Evolutionary conservation across 352 stramenopile species (phyloP).

Genomic region (Vaucheria bursata): DNA sequence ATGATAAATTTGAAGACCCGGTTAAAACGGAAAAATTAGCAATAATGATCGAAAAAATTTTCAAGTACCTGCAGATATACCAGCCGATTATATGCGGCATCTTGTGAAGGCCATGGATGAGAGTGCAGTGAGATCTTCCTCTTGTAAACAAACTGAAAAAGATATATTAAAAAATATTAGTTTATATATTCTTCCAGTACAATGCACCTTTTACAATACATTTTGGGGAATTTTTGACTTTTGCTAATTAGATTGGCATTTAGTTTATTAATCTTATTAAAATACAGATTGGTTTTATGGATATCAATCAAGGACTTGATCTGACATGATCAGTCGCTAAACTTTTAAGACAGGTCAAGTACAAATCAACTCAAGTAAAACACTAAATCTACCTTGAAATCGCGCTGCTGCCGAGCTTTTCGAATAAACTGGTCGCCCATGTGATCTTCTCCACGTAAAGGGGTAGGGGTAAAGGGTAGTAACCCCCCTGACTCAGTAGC

Average conservation of each 20-base stretch:
- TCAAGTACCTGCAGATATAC: conserved; percentile 42
- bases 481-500: conserved; percentile 45
- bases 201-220: no score
- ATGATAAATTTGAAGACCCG: not conserved
- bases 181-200: no score
- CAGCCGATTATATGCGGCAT: conserved; percentile 52
- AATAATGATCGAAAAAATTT: not conserved
- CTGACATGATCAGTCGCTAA: no score
- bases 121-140: conserved; percentile 80
- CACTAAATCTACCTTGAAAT: conserved; percentile 55
- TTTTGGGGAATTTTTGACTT: no score
- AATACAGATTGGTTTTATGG: no score
- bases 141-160: conserved; percentile 69
- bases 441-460: conserved; percentile 67
- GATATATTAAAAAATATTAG: no score
- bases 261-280: no score
- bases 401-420: conserved; percentile 66
- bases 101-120: conserved; percentile 63
- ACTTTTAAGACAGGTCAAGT: no score
- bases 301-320: no score
- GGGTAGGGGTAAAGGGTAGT: conserved; percentile 63
- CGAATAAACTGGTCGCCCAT: conserved; percentile 78
- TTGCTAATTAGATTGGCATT: no score
- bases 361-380: no score
- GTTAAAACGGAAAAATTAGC: not conserved